Conservation (phyloP, 106 monocot genomes). For the Acorus calamus region DNA sequence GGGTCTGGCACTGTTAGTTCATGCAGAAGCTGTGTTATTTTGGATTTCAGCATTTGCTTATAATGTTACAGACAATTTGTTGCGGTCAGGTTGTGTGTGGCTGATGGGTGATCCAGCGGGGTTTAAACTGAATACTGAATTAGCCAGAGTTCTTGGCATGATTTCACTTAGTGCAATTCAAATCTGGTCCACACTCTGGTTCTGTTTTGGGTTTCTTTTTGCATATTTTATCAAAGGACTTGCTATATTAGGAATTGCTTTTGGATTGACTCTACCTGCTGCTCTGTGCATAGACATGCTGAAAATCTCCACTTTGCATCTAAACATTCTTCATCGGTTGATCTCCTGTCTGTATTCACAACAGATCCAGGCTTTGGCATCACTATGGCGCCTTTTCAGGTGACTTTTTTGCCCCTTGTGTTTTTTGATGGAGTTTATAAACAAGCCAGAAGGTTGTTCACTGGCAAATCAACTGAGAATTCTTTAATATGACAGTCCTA, state of each 20-base stretch:
- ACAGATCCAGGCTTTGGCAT: slow-evolving; percentile 77
- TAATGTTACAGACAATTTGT: slow-evolving; percentile 47
- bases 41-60: slow-evolving; percentile 19
- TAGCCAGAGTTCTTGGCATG: slow-evolving; percentile 74
- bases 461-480: too few relatives aligned
- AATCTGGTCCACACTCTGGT: slow-evolving; percentile 83
- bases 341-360: slow-evolving; percentile 66
- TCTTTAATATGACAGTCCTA: too few relatives aligned
- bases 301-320: slow-evolving; percentile 59
- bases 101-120: slow-evolving; percentile 97
- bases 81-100: slow-evolving; percentile 94
- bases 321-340: slow-evolving; percentile 47
- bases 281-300: slow-evolving; percentile 83
- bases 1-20: slow-evolving; percentile 34
- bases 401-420: slow-evolving; percentile 7
- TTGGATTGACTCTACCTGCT: slow-evolving; percentile 56
- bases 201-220: slow-evolving; percentile 31
- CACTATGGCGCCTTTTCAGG: slow-evolving; percentile 98
- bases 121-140: slow-evolving; percentile 87
- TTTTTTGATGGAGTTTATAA: too few relatives aligned
- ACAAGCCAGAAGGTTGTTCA: too few relatives aligned
- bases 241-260: slow-evolving; percentile 44
- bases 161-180: slow-evolving; percentile 81
- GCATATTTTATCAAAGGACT: slow-evolving; percentile 27
- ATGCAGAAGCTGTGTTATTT: slow-evolving; percentile 24